A percentile compares a stretch with the other conserved stretches of the same genome.
Conservation (phyloP, 768 basidiomycete genomes). For the Mycena epipterygia region DNA sequence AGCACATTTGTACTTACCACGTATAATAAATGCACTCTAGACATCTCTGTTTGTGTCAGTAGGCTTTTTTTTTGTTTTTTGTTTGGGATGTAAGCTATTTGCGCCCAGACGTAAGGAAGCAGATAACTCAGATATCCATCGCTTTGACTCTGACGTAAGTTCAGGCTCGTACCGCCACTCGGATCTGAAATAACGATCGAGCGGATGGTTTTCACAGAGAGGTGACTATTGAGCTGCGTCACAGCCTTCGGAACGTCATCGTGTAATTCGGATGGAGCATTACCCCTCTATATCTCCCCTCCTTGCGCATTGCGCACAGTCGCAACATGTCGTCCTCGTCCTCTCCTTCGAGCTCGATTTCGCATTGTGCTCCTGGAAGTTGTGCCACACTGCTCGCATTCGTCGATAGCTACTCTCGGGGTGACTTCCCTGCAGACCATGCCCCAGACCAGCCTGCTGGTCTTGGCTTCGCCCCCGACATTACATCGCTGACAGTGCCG, state of each 20-base stretch:
- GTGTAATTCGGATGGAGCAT: neutral
- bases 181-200: too few species aligned
- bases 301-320: neutral
- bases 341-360: neutral
- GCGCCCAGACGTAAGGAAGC: neutral
- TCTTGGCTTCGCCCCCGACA: neutral
- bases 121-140: neutral
- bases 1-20: slow-evolving; percentile 17
- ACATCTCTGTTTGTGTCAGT: neutral
- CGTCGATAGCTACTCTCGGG: neutral
- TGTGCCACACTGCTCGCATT: slow-evolving; percentile 18
- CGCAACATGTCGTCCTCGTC: neutral
- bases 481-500: neutral
- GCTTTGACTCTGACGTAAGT: slow-evolving; percentile 4
- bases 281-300: neutral
- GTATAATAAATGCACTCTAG: slow-evolving; percentile 15
- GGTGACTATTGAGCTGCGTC: too few species aligned
- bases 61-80: too few species aligned
- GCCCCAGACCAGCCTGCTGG: slow-evolving; percentile 5
- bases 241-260: neutral
- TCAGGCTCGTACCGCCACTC: too few species aligned
- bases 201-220: too few species aligned
- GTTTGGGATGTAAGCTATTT: too few species aligned
- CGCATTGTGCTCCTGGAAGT: neutral
- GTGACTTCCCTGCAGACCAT: neutral